Conservation (phyloP, 345 rosid genomes). For the Boechera divaricarpa region DNA sequence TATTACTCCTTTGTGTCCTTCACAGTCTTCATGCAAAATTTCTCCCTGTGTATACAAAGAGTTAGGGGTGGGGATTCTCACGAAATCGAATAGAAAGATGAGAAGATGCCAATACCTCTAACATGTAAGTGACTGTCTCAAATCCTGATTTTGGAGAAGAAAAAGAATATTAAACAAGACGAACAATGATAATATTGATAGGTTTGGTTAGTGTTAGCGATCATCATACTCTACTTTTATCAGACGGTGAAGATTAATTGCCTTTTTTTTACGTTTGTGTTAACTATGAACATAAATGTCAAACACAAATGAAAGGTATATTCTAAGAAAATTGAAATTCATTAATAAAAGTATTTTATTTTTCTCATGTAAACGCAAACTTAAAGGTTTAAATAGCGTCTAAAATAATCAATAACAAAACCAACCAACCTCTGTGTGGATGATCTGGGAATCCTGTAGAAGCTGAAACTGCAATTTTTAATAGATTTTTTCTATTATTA, state of each 20-base stretch:
- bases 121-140: conserved; percentile 94
- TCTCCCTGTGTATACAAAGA: conserved; percentile 55
- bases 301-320: not conserved
- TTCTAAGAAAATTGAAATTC: not conserved
- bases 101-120: conserved; percentile 62
- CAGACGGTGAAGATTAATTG: too few species aligned
- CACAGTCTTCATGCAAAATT: conserved; percentile 81
- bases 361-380: conserved; percentile 12
- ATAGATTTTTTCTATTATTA: not conserved
- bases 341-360: not conserved
- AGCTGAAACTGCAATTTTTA: conserved; percentile 61
- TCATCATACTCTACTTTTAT: too few species aligned
- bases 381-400: not conserved
- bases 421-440: conserved; percentile 78
- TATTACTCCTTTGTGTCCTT: conserved; percentile 84
- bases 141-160: conserved; percentile 63
- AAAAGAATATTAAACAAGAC: not conserved
- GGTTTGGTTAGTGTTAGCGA: not conserved
- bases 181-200: not conserved
- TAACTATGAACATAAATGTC: not conserved
- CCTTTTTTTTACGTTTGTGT: not conserved
- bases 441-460: conserved; percentile 97
- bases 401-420: not conserved
- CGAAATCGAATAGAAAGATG: conserved; percentile 4
- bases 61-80: not conserved